phyloP scores from a whole-genome alignment of 768 basidiomycete species.

The Kwoniella newhampshirensis region DNA sequence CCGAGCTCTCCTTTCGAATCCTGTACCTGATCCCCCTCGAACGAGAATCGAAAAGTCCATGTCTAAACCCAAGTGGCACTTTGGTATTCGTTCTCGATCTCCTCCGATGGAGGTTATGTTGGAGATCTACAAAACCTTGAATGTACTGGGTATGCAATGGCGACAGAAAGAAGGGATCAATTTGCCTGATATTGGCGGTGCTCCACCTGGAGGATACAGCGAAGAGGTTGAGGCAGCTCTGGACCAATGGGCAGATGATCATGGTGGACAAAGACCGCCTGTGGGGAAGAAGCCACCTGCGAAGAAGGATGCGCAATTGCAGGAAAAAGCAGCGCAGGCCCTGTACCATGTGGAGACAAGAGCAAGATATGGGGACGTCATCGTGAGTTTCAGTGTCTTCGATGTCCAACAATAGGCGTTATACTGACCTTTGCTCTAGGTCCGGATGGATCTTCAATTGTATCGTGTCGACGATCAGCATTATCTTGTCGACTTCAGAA shows the following conservation, averaged over 20 bases:
- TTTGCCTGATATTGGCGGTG: conserved; percentile 51
- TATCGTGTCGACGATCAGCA: conserved; percentile 95
- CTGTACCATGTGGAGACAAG: conserved; percentile 94
- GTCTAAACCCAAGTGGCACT: conserved; percentile 89
- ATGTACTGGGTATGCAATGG: conserved; percentile 94
- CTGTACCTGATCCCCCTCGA: neutral
- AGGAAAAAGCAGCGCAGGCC: conserved; percentile 55
- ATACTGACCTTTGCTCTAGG: conserved; percentile 56
- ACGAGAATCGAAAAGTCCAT: conserved; percentile 54
- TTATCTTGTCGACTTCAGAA: conserved; percentile 97
- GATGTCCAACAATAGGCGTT: neutral
- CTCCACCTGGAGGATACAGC: conserved; percentile 55
- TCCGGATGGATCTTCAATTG: conserved; percentile 94
- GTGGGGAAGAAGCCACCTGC: conserved; percentile 56
- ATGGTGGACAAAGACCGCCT: conserved; percentile 55
- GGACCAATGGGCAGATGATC: conserved; percentile 59
- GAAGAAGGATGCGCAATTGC: conserved; percentile 53
- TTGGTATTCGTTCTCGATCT: conserved; percentile 84
- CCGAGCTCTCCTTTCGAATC: conserved; percentile 28
- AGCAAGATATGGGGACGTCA: conserved; percentile 82
- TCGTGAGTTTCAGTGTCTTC: conserved; percentile 61
- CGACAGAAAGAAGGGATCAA: conserved; percentile 71
- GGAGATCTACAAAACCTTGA: conserved; percentile 92
- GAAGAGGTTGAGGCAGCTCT: conserved; percentile 67
- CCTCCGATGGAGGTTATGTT: conserved; percentile 99